Conservation (phyloP, 441 rosid genomes). For the Dalechampia spathulata region DNA sequence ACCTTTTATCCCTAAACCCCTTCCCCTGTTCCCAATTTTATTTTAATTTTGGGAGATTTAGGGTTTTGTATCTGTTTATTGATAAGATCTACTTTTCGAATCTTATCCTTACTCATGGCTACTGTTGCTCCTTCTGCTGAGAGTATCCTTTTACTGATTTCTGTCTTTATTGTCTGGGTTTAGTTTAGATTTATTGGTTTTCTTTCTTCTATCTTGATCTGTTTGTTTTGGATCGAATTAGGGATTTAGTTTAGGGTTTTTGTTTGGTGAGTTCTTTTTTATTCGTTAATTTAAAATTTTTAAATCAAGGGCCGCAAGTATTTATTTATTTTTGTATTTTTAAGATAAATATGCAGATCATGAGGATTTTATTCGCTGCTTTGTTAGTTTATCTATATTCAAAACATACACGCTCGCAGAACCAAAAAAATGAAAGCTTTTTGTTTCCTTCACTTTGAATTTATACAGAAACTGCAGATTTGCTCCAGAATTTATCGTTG, state of each 20-base stretch:
- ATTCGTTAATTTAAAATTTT: neutral
- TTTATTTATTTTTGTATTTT: no score
- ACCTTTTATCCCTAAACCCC: neutral
- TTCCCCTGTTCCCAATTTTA: neutral
- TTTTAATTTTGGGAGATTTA: no score
- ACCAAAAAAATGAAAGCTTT: neutral
- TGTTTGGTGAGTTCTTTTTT: neutral
- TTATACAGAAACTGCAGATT: conserved; percentile 61
- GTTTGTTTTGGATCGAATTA: conserved; percentile 5
- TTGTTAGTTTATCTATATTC: neutral
- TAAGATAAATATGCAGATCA: neutral
- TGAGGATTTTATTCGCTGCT: neutral
- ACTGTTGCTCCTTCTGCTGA: conserved; percentile 54
- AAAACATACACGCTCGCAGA: no score
- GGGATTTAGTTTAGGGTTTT: neutral
- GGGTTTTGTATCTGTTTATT: conserved; percentile 22
- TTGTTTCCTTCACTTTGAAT: conserved; percentile 39
- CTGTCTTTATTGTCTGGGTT: conserved; percentile 2
- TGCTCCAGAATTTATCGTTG: conserved; percentile 71
- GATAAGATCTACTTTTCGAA: neutral
- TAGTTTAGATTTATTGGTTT: neutral
- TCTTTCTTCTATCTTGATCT: neutral
- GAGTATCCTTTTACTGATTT: conserved; percentile 45
- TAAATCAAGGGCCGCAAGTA: no score
- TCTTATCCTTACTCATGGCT: conserved; percentile 37